phyloP scores from a whole-genome alignment of 768 basidiomycete genomes.

The Tricholoma terreum region DNA sequence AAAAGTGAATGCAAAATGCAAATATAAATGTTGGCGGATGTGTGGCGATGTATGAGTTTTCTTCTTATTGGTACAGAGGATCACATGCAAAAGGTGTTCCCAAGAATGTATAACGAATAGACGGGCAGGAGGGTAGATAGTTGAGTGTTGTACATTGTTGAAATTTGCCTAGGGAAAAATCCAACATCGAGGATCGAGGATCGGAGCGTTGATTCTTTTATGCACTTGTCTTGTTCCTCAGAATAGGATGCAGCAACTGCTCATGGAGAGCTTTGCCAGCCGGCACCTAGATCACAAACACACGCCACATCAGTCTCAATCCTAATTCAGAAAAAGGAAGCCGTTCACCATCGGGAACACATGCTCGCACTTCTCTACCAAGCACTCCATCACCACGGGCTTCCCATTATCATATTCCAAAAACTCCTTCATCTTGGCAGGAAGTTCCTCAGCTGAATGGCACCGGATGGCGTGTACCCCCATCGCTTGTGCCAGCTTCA shows the following conservation, averaged over 20 bases:
- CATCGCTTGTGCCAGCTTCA: conserved; percentile 87
- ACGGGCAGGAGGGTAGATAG: too few relatives aligned
- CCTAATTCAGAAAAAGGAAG: not conserved
- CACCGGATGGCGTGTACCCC: conserved; percentile 88
- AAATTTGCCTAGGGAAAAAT: not conserved
- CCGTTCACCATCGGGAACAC: conserved; percentile 83
- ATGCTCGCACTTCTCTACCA: conserved; percentile 81
- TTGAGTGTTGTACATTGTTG: not conserved
- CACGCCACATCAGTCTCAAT: conserved; percentile 5
- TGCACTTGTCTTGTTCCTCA: conserved; percentile 17
- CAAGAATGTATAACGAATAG: too few relatives aligned
- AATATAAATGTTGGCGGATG: too few relatives aligned
- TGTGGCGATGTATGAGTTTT: too few relatives aligned
- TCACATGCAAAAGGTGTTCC: too few relatives aligned
- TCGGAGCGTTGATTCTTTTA: not conserved
- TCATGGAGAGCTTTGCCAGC: conserved; percentile 95
- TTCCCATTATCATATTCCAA: conserved; percentile 86
- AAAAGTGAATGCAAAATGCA: too few relatives aligned
- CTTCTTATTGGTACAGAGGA: too few relatives aligned
- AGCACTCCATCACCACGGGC: conserved; percentile 89
- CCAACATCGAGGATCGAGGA: not conserved
- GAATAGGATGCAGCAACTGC: conserved; percentile 70
- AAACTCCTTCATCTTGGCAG: conserved; percentile 98
- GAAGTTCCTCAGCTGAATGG: conserved; percentile 67
- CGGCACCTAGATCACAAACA: conserved; percentile 51